phyloP scores from a whole-genome alignment of 176 grass and related monocot genomes.

The Paspalum notatum region DNA sequence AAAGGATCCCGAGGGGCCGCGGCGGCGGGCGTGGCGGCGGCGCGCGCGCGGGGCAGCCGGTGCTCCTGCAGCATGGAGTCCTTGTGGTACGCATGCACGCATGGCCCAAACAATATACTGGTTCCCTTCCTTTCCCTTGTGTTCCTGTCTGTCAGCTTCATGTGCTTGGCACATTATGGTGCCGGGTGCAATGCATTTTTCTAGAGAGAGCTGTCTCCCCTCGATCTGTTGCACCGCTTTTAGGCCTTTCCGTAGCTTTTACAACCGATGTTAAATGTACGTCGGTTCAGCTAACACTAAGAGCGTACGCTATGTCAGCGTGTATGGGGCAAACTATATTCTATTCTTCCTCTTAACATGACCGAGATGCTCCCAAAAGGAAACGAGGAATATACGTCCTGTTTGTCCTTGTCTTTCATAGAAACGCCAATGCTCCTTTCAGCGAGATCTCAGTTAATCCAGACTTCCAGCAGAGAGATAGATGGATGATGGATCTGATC shows the following conservation, averaged over 20 bases:
- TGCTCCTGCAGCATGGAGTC: slow-evolving; percentile 83
- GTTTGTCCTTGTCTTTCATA: no score
- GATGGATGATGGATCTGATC: no score
- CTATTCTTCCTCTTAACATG: background rate
- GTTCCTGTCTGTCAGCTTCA: background rate
- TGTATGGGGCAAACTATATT: background rate
- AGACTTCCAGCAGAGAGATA: no score
- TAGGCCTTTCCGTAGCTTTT: background rate
- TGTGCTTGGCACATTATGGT: slow-evolving; percentile 5
- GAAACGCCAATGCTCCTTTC: no score
- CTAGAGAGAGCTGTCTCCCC: background rate
- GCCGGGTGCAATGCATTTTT: background rate
- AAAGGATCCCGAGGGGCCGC: slow-evolving; percentile 62
- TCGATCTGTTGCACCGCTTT: slow-evolving; percentile 8
- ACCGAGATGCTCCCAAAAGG: background rate
- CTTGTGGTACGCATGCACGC: slow-evolving; percentile 55
- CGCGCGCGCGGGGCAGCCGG: slow-evolving; percentile 57
- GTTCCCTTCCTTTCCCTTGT: background rate
- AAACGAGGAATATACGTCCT: no score
- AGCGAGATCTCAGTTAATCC: no score
- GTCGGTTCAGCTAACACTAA: no score
- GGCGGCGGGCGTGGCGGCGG: background rate
- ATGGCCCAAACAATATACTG: slow-evolving; percentile 7
- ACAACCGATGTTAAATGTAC: background rate
- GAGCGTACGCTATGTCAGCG: background rate